Evolutionary conservation across 306 rosid species (phyloP), one percentile per base, ranked within the genome.

Genomic region (Dicorynia guianensis): DNA sequence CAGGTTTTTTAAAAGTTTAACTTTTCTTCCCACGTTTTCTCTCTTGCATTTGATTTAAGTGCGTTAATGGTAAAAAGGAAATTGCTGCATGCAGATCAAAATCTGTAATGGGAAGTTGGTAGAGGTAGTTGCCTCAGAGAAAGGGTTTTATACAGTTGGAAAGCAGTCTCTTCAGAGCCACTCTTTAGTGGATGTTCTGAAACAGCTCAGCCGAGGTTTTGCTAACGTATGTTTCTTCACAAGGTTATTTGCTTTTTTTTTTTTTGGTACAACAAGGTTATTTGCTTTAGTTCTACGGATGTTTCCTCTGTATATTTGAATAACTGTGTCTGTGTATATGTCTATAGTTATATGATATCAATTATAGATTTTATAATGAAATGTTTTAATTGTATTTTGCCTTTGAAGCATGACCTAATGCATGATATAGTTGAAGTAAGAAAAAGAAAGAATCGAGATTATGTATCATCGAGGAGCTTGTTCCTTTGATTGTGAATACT

Each of bases 141-240:
- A 95, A 80, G 98, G 98, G 68, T 95, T 92, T 79, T 87, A 90
- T 69, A 85, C 81, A n/a, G 81, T 83, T 5, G 98, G 96, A 38
- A 95, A 87, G 69, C 96, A 85, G 74, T 77, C 81, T 81, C 79
- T 85, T 55, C 97, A 77, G 59, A 82, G 91, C 85, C 91, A 87
- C 83, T 89, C 97, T 2, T 79, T 95, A 82, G 93, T 95, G 68
- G 98, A 95, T 84, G 97, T 95, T 86, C 84, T 95, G 64, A 95
- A 92, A 83, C 98, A 92, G 70, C 91, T 90, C 55, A 95, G 98
- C 85, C 72, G 93, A 83, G 97, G 92, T 66, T 95, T 95, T 86
- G 85, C 94, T 57, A 95, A 90, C 40, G 98, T 95, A 64, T 17
- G 96, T 80, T 14, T 46, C 65, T 64, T 56, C 11, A 47, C 36